Base-by-base conservation (phyloP, 1,139 yeast genomes). In the Pichia sp. region DNA sequence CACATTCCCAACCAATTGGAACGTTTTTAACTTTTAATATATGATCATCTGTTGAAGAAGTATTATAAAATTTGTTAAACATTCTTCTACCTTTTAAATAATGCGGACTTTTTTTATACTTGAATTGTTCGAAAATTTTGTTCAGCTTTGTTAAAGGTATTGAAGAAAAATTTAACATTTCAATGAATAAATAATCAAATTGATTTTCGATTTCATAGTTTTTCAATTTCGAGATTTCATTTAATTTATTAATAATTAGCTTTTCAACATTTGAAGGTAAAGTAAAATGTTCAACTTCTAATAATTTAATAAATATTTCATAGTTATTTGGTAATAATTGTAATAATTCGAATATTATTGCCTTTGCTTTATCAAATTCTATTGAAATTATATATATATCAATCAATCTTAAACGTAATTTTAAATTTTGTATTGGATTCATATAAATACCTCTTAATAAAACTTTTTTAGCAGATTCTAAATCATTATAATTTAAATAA, bases 341-440 rank as follows among this genome's bases (percentile, higher is more conserved):
- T 10, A 68, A 53, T 41, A 61, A 62, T 24, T 61, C 62, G 26
- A 65, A 47, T 7, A 67, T 38, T 20, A 72, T 46, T 34, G 64
- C 66, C 42, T 67, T 65, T 0, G 78, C 77, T 25, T 57, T 54
- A 4, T 60, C 47, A 40, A 62, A 52, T 44, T 72, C 64, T 2
- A 65, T 64, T 6, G 60, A 52, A 33, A 62, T 57, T 0, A 74
- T 39, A 42, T 70, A 64, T 22, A 74, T 51, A 52, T 76, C 78
- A 6, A 68, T 59, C 35, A 76, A 57, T 40, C 74, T 65, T 12
- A 67, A 45, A 8, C 69, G 51, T 4, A 71, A 42, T 26, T 57
- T 55, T 37, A 63, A 52, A 41, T 62, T 65, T 37, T 60, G 59
- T 2, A 54, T 35, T 11, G 60, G 56, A 27, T 55, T 54, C 16